phyloP scores from a whole-genome alignment of 768 basidiomycete genomes.

The Leccinum disarticulatum region DNA sequence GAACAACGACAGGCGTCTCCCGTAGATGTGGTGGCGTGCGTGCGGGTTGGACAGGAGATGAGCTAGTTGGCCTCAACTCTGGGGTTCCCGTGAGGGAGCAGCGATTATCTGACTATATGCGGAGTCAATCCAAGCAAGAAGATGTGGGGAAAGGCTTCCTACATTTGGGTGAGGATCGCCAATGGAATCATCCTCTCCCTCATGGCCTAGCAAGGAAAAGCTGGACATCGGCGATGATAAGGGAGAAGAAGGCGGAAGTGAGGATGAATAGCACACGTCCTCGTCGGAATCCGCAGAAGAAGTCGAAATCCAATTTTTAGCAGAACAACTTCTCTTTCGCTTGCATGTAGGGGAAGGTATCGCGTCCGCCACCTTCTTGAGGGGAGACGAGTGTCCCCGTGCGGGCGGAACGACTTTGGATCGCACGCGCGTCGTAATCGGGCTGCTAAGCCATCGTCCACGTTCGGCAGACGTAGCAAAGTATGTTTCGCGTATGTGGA shows the following conservation, averaged over 20 bases:
- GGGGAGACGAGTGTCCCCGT: slow-evolving; percentile 26
- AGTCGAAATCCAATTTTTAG: background rate
- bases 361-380: slow-evolving; percentile 10
- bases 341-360: slow-evolving; percentile 2
- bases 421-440: slow-evolving; percentile 33
- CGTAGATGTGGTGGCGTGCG: slow-evolving; percentile 1
- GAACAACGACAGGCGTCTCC: background rate
- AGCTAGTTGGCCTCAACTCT: slow-evolving; percentile 12
- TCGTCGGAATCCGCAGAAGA: slow-evolving; percentile 17
- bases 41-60: slow-evolving; percentile 13
- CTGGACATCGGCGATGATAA: slow-evolving; percentile 43
- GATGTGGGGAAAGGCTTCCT: slow-evolving; percentile 15
- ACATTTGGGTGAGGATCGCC: slow-evolving; percentile 29
- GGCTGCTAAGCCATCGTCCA: slow-evolving; percentile 57
- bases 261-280: slow-evolving; percentile 21
- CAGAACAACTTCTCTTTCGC: slow-evolving; percentile 1
- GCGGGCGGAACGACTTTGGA: slow-evolving; percentile 13
- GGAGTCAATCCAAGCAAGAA: slow-evolving; percentile 4
- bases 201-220: slow-evolving; percentile 35
- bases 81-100: slow-evolving; percentile 6
- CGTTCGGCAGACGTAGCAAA: slow-evolving; percentile 59
- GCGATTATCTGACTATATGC: slow-evolving; percentile 13
- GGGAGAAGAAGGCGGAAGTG: slow-evolving; percentile 44
- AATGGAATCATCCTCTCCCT: slow-evolving; percentile 10
- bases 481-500: slow-evolving; percentile 46